These are phyloP conservation scores for Auriscalpium orientale DNA, from an alignment of 768 basidiomycete species.

Conservation along the genomic window DNA sequence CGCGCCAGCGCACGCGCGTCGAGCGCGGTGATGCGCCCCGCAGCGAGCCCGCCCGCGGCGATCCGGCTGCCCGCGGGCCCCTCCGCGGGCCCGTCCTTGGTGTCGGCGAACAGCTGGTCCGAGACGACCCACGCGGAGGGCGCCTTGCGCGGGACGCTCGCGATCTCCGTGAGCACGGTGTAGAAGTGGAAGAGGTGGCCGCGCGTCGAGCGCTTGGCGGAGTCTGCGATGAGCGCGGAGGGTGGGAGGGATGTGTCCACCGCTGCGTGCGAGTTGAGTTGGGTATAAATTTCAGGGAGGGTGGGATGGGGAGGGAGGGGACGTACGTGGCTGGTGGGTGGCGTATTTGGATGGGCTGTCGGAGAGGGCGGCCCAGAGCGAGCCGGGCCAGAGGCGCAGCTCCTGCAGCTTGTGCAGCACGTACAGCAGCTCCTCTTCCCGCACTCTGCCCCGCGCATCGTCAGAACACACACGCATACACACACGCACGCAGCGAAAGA, in stretches of 20 bases:
- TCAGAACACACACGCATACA: slow-evolving; percentile 39
- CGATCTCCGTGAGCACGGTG: slow-evolving; percentile 68
- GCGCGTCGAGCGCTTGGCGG: slow-evolving; percentile 63
- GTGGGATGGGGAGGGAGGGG: slow-evolving; percentile 45
- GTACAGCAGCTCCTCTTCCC: slow-evolving; percentile 87
- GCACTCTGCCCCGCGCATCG: slow-evolving; percentile 76
- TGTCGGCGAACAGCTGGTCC: slow-evolving; percentile 45
- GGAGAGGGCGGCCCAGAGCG: slow-evolving; percentile 66
- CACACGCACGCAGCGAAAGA: slow-evolving; percentile 72
- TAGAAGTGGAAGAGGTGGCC: slow-evolving; percentile 92
- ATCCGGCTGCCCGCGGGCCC: neutral
- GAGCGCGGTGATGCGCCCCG: slow-evolving; percentile 31
- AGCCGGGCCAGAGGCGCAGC: slow-evolving; percentile 67
- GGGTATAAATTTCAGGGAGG: slow-evolving; percentile 24
- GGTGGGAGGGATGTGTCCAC: slow-evolving; percentile 41
- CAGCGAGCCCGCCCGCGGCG: neutral
- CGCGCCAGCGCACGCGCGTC: slow-evolving; percentile 62
- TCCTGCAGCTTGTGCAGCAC: slow-evolving; percentile 70
- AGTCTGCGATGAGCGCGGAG: slow-evolving; percentile 54
- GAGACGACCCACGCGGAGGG: slow-evolving; percentile 36
- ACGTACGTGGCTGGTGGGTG: neutral
- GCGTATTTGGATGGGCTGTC: neutral
- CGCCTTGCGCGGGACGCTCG: slow-evolving; percentile 57
- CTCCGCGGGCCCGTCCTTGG: slow-evolving; percentile 19
- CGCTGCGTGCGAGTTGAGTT: slow-evolving; percentile 26